A percentile compares a stretch with the other conserved stretches of the same genome.
Conservation (phyloP, 257 asterid species). For the Ligustrum vulgare region DNA sequence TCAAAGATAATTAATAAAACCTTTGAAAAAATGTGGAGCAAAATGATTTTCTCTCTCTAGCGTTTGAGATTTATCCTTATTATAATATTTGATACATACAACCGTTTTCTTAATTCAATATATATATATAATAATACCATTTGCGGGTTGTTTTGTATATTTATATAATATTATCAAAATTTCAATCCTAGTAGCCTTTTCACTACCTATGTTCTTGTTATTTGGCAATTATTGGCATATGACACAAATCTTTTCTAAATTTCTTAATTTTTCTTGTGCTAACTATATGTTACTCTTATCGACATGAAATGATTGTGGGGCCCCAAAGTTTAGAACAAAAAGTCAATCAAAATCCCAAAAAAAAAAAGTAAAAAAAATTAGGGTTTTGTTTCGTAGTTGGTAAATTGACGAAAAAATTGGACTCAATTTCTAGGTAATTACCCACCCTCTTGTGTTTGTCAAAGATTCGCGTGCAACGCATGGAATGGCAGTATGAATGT, state of each 20-base stretch:
- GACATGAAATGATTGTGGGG: conserved; percentile 24
- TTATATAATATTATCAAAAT: not conserved
- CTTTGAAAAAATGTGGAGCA: not conserved
- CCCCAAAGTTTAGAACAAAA: not conserved
- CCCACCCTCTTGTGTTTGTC: conserved; percentile 28
- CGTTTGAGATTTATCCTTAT: not conserved
- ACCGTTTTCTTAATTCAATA: not conserved
- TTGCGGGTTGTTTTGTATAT: not conserved
- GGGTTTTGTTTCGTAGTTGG: conserved; percentile 17
- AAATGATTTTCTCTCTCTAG: too few species aligned
- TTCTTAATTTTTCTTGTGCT: not conserved
- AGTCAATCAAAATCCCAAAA: conserved; percentile 13
- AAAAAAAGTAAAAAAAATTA: not conserved
- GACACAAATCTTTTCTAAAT: conserved; percentile 14
- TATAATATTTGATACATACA: too few species aligned
- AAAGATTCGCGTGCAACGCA: conserved; percentile 50
- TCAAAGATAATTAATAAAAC: not conserved
- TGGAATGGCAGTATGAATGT: conserved; percentile 36
- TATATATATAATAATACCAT: too few species aligned
- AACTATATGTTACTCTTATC: not conserved
- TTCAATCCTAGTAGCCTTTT: conserved; percentile 11
- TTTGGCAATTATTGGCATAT: conserved; percentile 31
- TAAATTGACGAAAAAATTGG: conserved; percentile 17
- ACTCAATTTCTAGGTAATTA: conserved; percentile 14
- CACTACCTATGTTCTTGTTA: conserved; percentile 24